Conservation (phyloP, 2,329 filamentous ascomycete genomes). For the Monosporascus sp. region DNA sequence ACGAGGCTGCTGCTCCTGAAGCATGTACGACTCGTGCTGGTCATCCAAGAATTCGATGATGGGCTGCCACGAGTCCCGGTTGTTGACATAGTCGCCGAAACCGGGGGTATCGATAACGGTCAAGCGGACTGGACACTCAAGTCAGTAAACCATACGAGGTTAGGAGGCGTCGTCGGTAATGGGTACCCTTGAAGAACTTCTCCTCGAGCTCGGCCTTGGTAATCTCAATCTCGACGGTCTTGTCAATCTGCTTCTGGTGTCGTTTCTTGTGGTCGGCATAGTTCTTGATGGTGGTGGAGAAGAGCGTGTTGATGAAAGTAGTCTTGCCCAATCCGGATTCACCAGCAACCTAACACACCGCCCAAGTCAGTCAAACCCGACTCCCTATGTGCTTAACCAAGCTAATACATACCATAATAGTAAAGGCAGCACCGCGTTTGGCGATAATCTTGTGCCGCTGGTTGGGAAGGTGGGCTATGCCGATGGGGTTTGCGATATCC, state of each 20-base stretch:
- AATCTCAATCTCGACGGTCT: conserved; percentile 99
- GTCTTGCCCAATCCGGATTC: conserved; percentile 99
- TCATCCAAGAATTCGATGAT: conserved; percentile 99
- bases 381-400: not conserved
- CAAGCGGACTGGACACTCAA: conserved; percentile 67
- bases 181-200: conserved; percentile 99
- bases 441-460: conserved; percentile 71
- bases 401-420: conserved; percentile 79
- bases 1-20: conserved; percentile 98
- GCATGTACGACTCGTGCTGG: conserved; percentile 99
- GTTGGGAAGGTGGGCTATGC: conserved; percentile 70
- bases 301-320: conserved; percentile 99
- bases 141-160: conserved; percentile 13
- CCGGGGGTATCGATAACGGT: conserved; percentile 99
- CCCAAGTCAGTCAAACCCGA: conserved; percentile 1
- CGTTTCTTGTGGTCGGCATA: conserved; percentile 99
- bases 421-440: conserved; percentile 93
- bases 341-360: conserved; percentile 71
- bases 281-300: conserved; percentile 99
- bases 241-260: conserved; percentile 99
- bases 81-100: conserved; percentile 99
- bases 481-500: conserved; percentile 33
- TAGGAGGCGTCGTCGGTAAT: not conserved
- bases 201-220: conserved; percentile 99
- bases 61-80: conserved; percentile 99